Conservation (phyloP, 768 basidiomycete species). For the Boletales sp. region DNA sequence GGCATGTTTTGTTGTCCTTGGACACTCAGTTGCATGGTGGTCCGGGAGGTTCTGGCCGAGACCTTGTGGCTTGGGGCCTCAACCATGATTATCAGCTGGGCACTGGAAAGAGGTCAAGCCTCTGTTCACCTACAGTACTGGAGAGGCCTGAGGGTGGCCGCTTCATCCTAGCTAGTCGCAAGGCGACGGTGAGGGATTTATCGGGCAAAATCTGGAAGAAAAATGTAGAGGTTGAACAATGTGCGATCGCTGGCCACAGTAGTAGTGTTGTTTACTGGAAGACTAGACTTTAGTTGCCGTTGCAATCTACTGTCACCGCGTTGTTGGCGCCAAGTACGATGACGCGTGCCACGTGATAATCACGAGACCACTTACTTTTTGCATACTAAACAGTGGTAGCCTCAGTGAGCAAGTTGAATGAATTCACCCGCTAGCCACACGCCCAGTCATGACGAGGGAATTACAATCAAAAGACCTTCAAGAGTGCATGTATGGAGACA, state of each 20-base stretch:
- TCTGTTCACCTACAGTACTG: constrained; percentile 51
- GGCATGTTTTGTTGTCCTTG: constrained; percentile 73
- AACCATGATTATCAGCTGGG: constrained; percentile 75
- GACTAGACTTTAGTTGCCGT: constrained; percentile 26
- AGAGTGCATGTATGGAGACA: constrained; percentile 30
- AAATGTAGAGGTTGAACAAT: constrained; percentile 61
- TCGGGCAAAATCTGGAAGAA: constrained; percentile 58
- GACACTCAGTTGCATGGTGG: constrained; percentile 53
- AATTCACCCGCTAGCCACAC: not conserved
- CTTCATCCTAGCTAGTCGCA: constrained; percentile 53
- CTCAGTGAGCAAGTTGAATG: not conserved
- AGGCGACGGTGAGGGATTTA: constrained; percentile 55
- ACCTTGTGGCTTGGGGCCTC: constrained; percentile 70
- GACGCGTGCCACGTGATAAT: constrained; percentile 18
- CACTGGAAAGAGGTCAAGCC: constrained; percentile 62
- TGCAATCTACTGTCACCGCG: no score
- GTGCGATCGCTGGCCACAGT: constrained; percentile 56
- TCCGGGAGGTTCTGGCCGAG: constrained; percentile 52
- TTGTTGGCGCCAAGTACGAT: not conserved
- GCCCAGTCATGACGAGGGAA: constrained; percentile 23
- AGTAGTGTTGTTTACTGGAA: constrained; percentile 73
- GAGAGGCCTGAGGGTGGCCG: constrained; percentile 50
- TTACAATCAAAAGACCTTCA: constrained; percentile 32
- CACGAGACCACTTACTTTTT: constrained; percentile 5
- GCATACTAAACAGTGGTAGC: not conserved